Conservation (phyloP, 139 green algal genomes). For the Pleodorina starrii region DNA sequence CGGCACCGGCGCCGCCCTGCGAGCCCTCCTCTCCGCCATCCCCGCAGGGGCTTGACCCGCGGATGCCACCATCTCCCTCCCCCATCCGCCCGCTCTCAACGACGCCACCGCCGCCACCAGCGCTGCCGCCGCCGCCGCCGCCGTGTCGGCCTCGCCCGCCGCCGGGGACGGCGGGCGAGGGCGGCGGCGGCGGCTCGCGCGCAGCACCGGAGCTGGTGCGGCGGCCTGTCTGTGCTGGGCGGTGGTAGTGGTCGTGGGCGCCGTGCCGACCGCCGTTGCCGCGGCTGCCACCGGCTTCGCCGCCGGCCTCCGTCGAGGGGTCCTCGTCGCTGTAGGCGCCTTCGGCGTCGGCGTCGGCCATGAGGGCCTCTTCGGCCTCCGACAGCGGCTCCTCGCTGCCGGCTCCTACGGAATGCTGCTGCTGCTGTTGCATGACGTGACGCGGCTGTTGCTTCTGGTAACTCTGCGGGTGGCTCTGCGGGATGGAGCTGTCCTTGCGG, state of each 20-base stretch:
- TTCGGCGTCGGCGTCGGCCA: slow-evolving; percentile 6
- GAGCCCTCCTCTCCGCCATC: background rate
- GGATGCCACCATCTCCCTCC: background rate
- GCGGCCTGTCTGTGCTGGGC: no score
- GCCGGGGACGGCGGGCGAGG: no score
- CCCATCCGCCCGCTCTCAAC: background rate
- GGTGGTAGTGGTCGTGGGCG: no score
- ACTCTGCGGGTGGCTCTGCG: background rate
- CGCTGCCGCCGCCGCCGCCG: background rate
- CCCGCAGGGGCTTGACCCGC: background rate
- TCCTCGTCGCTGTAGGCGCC: background rate
- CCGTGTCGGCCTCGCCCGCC: no score
- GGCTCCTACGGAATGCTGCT: background rate
- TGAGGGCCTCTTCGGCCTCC: background rate
- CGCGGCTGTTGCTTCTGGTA: background rate
- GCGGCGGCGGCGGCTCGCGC: no score
- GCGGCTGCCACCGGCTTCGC: background rate
- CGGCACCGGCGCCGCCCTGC: background rate
- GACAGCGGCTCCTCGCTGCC: background rate
- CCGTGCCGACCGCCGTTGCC: background rate
- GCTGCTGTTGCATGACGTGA: background rate
- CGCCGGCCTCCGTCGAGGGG: background rate
- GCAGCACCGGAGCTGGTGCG: no score
- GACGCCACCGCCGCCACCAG: background rate
- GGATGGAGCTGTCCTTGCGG: background rate